phyloP scores from a whole-genome alignment of 257 asterid species.

The Hygrophila difformis region DNA sequence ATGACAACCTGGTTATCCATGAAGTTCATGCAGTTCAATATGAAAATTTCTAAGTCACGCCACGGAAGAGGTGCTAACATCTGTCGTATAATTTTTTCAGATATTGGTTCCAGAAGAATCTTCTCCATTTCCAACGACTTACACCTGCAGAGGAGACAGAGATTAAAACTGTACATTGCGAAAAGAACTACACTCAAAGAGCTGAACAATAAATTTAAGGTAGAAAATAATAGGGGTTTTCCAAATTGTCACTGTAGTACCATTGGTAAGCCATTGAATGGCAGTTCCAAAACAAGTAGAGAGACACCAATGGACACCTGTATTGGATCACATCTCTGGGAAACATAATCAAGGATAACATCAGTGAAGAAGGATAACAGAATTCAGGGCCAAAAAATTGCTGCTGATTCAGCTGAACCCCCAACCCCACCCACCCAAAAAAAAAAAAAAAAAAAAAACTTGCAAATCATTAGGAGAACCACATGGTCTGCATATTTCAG shows the following conservation, averaged over 20 bases:
- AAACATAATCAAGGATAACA: too few species aligned
- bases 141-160: constrained; percentile 65
- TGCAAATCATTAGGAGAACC: too few species aligned
- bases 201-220: too few species aligned
- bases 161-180: too few species aligned
- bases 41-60: constrained; percentile 53
- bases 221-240: too few species aligned
- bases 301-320: constrained; percentile 71
- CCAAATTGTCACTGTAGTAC: constrained; percentile 39
- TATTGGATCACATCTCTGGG: too few species aligned
- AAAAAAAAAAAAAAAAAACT: too few species aligned
- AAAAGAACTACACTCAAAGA: constrained; percentile 18
- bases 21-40: constrained; percentile 62
- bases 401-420: too few species aligned
- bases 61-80: constrained; percentile 82
- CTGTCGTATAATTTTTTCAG: constrained; percentile 86
- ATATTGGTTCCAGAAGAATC: constrained; percentile 84
- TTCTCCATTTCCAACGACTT: constrained; percentile 91
- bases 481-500: too few species aligned
- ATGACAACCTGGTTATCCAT: constrained; percentile 89
- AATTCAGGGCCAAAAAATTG: too few species aligned
- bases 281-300: constrained; percentile 82
- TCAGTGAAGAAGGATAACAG: too few species aligned
- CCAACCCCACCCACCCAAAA: too few species aligned
- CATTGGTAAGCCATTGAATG: constrained; percentile 84